Evolutionary conservation across 2,329 filamentous ascomycete genomes (phyloP).

Genomic region (Xylariaceae sp.): DNA sequence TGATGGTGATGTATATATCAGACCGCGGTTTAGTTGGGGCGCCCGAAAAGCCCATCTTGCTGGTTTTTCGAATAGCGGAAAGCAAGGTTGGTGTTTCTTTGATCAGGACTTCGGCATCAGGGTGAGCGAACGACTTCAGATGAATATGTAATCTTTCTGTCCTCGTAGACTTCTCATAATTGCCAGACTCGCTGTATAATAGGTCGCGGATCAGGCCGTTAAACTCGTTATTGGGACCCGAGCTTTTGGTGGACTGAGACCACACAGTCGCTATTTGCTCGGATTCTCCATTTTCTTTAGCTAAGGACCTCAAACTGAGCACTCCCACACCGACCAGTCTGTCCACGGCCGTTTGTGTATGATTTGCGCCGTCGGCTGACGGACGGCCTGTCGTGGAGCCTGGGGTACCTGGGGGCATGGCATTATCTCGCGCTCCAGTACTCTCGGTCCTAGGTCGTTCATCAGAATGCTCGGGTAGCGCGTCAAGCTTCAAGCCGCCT

Average conservation of each 20-base stretch:
- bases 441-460: conserved; percentile 32
- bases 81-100: conserved; percentile 84
- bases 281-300: conserved; percentile 66
- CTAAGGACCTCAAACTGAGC: conserved; percentile 68
- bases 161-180: conserved; percentile 67
- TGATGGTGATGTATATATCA: conserved; percentile 90
- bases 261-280: conserved; percentile 77
- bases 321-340: conserved; percentile 74
- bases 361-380: conserved; percentile 33
- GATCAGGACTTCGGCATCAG: conserved; percentile 76
- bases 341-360: conserved; percentile 51
- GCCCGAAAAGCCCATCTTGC: conserved; percentile 89
- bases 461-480: conserved; percentile 52
- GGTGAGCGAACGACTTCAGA: conserved; percentile 70
- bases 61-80: conserved; percentile 74
- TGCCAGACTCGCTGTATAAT: conserved; percentile 68
- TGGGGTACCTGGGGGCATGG: conserved; percentile 50
- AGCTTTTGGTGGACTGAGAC: conserved; percentile 56
- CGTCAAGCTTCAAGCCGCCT: conserved; percentile 51
- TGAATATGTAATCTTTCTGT: conserved; percentile 77
- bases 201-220: conserved; percentile 69
- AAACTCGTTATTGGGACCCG: conserved; percentile 60
- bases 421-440: conserved; percentile 43
- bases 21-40: conserved; percentile 84
- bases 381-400: conserved; percentile 44